Evolutionary conservation across 1,284 basidiomycete genomes (phyloP).

Genomic region (Tilletiaria anomala): DNA sequence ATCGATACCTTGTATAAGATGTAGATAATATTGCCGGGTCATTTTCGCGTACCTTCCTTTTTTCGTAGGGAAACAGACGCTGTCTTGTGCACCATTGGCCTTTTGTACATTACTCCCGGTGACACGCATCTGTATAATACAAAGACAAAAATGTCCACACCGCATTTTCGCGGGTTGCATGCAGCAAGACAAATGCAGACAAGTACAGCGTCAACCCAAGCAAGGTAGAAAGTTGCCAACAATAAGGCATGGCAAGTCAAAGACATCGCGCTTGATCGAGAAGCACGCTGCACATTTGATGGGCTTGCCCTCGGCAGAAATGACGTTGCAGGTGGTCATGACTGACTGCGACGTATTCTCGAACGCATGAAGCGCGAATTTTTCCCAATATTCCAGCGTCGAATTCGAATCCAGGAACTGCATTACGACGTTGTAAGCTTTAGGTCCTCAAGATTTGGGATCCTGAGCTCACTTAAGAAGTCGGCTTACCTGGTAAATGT

Average conservation of each 20-base stretch:
- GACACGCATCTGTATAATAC: too few species aligned
- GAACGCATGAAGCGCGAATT: conserved; percentile 36
- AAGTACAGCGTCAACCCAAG: not conserved
- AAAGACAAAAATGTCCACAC: too few species aligned
- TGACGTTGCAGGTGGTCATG: conserved; percentile 26
- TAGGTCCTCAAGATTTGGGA: not conserved
- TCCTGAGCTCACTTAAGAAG: not conserved
- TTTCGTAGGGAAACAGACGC: too few species aligned
- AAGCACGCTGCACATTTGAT: conserved; percentile 37
- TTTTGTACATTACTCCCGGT: too few species aligned
- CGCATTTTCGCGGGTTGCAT: too few species aligned
- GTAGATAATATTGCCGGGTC: not conserved
- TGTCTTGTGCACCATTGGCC: too few species aligned
- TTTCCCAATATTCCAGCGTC: conserved; percentile 36
- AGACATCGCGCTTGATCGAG: conserved; percentile 37
- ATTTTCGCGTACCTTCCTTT: too few species aligned
- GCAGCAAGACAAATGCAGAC: too few species aligned
- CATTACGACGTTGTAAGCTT: too few species aligned
- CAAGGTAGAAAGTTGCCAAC: conserved; percentile 8
- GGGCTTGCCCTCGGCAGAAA: conserved; percentile 24
- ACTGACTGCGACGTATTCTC: conserved; percentile 36
- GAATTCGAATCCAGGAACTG: conserved; percentile 34
- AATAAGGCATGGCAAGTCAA: conserved; percentile 25
- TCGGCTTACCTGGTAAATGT: conserved; percentile 25
- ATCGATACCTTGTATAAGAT: conserved; percentile 23